Evolutionary conservation across 2,329 filamentous ascomycete genomes (phyloP), one percentile per base, ranked within the genome.

Genomic region (Nannizziopsis arthrosporioides): DNA sequence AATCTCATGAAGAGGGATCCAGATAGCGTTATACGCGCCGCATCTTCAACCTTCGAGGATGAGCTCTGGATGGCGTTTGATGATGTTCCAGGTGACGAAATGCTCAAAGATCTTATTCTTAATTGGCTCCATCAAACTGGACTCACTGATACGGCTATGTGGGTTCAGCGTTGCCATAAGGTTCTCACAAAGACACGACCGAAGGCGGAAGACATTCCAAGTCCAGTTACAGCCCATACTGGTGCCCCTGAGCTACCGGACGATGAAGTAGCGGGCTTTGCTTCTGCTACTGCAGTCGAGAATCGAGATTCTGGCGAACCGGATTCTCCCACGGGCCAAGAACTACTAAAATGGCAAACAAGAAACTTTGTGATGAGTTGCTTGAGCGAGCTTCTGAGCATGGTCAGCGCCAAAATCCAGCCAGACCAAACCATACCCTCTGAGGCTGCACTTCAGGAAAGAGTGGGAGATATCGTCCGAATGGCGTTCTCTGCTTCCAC

Each of bases 401-500:
- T 90, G 48, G 80, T 94, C 22, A 80, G 77, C 51, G 90, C 88
- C 63, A 85, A 92, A 48, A 79, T 86, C 18, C 74, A 84, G 15
- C 78, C 82, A 27, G 83, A 88, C 51, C 84, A 85, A 31, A 84
- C 88, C 34, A 88, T 88, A 5, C 73, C 77, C 2, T 85, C 88
- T 3, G 84, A 93, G 60, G 67, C 76, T 40, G 85, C 84, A 3
- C 70, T 98, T 19, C 89, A 98, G 64, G 77, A 78, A 51, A 83
- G 80, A 59, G 79, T 98, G 48, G 89, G 86, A 2, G 92, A 98
- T 63, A 85, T 98, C 18, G 87, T 98, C 50, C 82, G 88, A 44
- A 94, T 96, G 75, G 90, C 92, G 0, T 98, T 98, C 65, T 95
- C 92, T 9, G 92, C 92, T 0, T 96, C 90, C 1, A 98, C 92